These are phyloP conservation scores for Suillus subluteus DNA, from an alignment of 768 basidiomycete species.

Conservation along the genomic window DNA sequence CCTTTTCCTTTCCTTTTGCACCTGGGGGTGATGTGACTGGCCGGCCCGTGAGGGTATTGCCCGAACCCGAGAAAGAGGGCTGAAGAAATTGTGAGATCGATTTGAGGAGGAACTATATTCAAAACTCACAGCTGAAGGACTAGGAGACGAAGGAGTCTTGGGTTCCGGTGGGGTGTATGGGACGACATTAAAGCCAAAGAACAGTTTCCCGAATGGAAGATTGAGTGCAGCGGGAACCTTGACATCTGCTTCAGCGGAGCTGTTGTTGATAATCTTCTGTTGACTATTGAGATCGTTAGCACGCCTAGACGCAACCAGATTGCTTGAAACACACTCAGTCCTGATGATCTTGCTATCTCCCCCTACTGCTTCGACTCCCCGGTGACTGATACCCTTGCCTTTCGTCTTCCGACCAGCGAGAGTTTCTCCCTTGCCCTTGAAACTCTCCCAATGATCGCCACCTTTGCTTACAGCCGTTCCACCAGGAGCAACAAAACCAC, in stretches of 20 bases:
- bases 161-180: slow-evolving; percentile 61
- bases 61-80: slow-evolving; percentile 65
- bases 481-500: slow-evolving; percentile 59
- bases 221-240: slow-evolving; percentile 90
- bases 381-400: slow-evolving; percentile 88
- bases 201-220: slow-evolving; percentile 91
- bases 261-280: slow-evolving; percentile 82
- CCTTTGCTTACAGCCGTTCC: slow-evolving; percentile 67
- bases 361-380: slow-evolving; percentile 78
- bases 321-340: slow-evolving; percentile 70
- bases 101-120: neutral
- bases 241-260: slow-evolving; percentile 67
- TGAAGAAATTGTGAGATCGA: slow-evolving; percentile 17
- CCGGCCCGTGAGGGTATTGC: slow-evolving; percentile 68
- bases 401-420: slow-evolving; percentile 90
- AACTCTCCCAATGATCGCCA: slow-evolving; percentile 90
- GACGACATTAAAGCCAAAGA: slow-evolving; percentile 91
- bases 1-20: slow-evolving; percentile 59
- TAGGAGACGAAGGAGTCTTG: slow-evolving; percentile 28
- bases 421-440: slow-evolving; percentile 94
- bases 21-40: slow-evolving; percentile 38
- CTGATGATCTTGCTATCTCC: slow-evolving; percentile 86
- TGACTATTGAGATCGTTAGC: slow-evolving; percentile 53
- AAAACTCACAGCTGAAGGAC: slow-evolving; percentile 35
- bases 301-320: slow-evolving; percentile 1